Evolutionary conservation across 2,329 filamentous ascomycete species (phyloP).

Genomic region (Talaromyces islandicus): DNA sequence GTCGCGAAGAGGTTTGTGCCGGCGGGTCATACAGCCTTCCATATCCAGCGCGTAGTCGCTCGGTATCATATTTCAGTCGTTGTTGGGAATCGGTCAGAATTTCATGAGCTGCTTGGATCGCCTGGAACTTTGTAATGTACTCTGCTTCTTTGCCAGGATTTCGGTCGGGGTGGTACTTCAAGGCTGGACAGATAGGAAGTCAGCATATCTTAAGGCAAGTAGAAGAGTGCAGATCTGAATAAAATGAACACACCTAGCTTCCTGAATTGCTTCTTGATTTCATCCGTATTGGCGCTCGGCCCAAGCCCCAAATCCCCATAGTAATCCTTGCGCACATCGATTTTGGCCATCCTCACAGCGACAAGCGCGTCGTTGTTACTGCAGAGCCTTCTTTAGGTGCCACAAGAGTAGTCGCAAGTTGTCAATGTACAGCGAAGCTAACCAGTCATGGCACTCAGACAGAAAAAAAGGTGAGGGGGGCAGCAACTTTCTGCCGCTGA

Average conservation of each 20-base stretch:
- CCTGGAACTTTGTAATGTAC: slow-evolving; percentile 75
- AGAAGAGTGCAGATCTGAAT: background rate
- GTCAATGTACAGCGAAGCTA: slow-evolving; percentile 12
- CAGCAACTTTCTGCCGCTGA: background rate
- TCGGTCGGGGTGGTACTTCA: slow-evolving; percentile 83
- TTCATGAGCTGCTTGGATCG: slow-evolving; percentile 81
- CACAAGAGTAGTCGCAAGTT: background rate
- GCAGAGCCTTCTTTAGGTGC: slow-evolving; percentile 8
- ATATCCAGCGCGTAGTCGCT: slow-evolving; percentile 47
- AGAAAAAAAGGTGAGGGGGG: background rate
- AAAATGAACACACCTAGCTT: slow-evolving; percentile 59
- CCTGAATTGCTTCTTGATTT: slow-evolving; percentile 81
- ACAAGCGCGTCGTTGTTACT: slow-evolving; percentile 7
- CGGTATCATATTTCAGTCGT: slow-evolving; percentile 58
- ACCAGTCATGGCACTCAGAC: slow-evolving; percentile 9
- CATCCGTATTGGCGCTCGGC: slow-evolving; percentile 60
- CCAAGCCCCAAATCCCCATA: slow-evolving; percentile 76
- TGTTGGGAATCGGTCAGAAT: slow-evolving; percentile 58
- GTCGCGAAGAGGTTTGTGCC: slow-evolving; percentile 19
- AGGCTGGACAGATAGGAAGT: slow-evolving; percentile 45
- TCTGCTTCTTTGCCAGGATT: slow-evolving; percentile 78
- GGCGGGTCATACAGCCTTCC: slow-evolving; percentile 27
- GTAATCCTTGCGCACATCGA: slow-evolving; percentile 67
- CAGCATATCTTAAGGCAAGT: background rate
- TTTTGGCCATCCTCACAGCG: slow-evolving; percentile 57